Evolutionary conservation across 2,329 filamentous ascomycete genomes (phyloP).

Genomic region (Fusarium sp.): DNA sequence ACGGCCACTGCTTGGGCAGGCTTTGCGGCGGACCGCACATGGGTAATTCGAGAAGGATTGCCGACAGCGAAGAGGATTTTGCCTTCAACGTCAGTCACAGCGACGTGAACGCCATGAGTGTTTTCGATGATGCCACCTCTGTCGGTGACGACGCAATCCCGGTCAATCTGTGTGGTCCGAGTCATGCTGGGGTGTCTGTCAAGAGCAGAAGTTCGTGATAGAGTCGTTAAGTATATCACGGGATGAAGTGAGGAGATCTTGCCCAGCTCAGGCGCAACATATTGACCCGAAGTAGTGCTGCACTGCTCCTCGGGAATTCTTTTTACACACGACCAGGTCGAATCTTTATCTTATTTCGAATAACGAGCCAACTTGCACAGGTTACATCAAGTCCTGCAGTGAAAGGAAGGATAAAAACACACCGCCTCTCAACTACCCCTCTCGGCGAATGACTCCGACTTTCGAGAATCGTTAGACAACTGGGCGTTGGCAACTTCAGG

Average conservation of each 20-base stretch:
- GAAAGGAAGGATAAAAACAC: background rate
- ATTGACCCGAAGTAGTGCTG: background rate
- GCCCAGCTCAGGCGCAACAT: background rate
- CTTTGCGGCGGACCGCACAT: constrained; percentile 60
- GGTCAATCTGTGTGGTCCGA: constrained; percentile 17
- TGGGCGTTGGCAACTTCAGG: background rate
- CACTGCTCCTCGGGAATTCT: background rate
- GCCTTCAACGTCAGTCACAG: constrained; percentile 53
- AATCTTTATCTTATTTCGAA: background rate
- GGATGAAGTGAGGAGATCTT: background rate
- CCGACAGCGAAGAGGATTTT: constrained; percentile 55
- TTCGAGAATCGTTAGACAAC: background rate
- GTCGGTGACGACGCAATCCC: constrained; percentile 51
- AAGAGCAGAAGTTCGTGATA: background rate
- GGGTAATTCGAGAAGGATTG: constrained; percentile 55
- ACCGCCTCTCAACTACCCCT: background rate
- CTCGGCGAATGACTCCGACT: background rate
- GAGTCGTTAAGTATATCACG: background rate
- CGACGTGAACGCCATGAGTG: constrained; percentile 56
- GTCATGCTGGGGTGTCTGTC: constrained; percentile 16
- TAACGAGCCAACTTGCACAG: background rate
- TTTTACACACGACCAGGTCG: background rate
- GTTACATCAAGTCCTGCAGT: background rate
- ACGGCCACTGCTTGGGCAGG: constrained; percentile 59
- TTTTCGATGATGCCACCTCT: constrained; percentile 58